phyloP scores from a whole-genome alignment of 2,329 filamentous ascomycete species.

The Cordyceps farinosa region DNA sequence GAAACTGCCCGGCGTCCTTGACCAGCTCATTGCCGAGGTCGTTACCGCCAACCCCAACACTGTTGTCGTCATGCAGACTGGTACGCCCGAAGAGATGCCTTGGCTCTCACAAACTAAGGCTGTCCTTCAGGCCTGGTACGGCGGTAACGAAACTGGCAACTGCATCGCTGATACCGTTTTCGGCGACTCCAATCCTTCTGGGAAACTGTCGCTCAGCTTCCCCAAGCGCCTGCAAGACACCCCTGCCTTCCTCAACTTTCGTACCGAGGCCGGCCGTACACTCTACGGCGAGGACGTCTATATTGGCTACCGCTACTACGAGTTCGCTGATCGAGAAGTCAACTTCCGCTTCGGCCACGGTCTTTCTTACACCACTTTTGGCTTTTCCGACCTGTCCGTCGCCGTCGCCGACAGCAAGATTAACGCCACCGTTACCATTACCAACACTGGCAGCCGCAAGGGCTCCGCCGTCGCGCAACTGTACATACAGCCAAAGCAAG shows the following conservation, averaged over 20 bases:
- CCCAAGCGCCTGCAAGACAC: constrained; percentile 66
- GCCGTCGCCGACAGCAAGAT: constrained; percentile 45
- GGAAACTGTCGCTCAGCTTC: constrained; percentile 71
- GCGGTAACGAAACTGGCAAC: constrained; percentile 82
- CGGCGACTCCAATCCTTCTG: constrained; percentile 69
- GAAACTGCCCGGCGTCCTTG: constrained; percentile 69
- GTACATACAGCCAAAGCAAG: constrained; percentile 51
- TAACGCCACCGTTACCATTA: constrained; percentile 49
- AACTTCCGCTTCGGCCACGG: constrained; percentile 79
- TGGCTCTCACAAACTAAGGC: constrained; percentile 57
- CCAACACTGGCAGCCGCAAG: constrained; percentile 55
- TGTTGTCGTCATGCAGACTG: constrained; percentile 72
- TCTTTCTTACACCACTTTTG: constrained; percentile 71
- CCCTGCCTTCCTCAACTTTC: constrained; percentile 72
- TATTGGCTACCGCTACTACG: constrained; percentile 77
- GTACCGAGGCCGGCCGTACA: constrained; percentile 64
- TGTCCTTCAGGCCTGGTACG: constrained; percentile 77
- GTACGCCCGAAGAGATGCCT: constrained; percentile 70
- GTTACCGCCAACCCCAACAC: constrained; percentile 64
- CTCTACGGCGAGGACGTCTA: constrained; percentile 80
- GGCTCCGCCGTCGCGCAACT: constrained; percentile 58
- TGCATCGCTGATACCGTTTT: constrained; percentile 75
- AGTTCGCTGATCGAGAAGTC: constrained; percentile 61
- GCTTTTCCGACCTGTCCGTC: constrained; percentile 48
- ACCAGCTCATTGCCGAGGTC: constrained; percentile 65